Conservation (phyloP, 768 basidiomycete species). For the Leccinellum luteum region DNA sequence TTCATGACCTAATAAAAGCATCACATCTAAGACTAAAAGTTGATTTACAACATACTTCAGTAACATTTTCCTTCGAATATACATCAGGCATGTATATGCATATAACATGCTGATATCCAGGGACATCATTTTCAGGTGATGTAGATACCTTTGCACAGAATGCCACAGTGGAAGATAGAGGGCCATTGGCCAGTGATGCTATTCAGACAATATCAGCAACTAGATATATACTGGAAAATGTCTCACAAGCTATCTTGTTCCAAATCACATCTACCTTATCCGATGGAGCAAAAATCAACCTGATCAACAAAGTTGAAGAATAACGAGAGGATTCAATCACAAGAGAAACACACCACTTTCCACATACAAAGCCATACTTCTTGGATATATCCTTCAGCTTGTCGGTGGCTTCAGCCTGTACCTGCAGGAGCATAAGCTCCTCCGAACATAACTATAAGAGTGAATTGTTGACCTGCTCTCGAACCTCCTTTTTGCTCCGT, state of each 20-base stretch:
- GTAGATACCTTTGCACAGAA: constrained; percentile 65
- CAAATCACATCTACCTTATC: constrained; percentile 66
- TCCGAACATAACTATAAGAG: not conserved
- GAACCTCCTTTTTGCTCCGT: constrained; percentile 72
- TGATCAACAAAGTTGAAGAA: constrained; percentile 24
- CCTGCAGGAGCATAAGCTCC: constrained; percentile 34
- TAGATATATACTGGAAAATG: not conserved
- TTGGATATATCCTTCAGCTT: constrained; percentile 60
- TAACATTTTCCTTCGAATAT: constrained; percentile 59
- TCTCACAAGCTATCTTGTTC: constrained; percentile 58
- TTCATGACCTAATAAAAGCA: constrained; percentile 53
- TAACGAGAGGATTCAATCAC: no score
- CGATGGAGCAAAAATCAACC: constrained; percentile 63
- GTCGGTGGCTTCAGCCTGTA: constrained; percentile 55
- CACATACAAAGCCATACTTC: constrained; percentile 50
- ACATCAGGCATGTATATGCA: constrained; percentile 73
- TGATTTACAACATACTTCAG: constrained; percentile 38
- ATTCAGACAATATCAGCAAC: constrained; percentile 1
- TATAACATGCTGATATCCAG: constrained; percentile 61
- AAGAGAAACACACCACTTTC: constrained; percentile 58
- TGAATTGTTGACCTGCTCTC: constrained; percentile 52
- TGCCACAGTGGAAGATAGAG: constrained; percentile 57
- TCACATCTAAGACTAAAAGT: not conserved
- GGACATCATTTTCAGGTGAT: constrained; percentile 43
- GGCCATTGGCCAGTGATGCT: constrained; percentile 68